Evolutionary conservation across 768 basidiomycete genomes (phyloP), one percentile per base, ranked within the genome.

Genomic region (Phylloporus arenicola): DNA sequence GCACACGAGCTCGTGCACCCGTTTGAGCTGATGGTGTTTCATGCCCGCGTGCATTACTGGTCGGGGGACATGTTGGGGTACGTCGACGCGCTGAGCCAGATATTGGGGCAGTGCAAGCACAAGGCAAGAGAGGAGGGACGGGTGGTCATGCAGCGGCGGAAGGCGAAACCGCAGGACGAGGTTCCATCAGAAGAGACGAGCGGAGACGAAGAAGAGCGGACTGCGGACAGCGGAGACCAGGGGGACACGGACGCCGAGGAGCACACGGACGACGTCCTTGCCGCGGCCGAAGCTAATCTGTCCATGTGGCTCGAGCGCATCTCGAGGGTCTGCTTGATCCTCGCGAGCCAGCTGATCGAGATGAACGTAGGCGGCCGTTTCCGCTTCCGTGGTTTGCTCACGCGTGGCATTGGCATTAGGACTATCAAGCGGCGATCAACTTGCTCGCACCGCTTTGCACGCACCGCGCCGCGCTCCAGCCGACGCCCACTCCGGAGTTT

Each of bases 291-390:
- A 42, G 61, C 65, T 29, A 69, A 67, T 29, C 64, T 74, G 17
- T 73, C 75, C 45, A 90, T 91, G 88, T 92, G 89, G 89, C 82
- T 82, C 52, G 89, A 92, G 65, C 80, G 89, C 49, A 82, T 83
- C 4, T 79, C 84, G 14, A 72, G 90, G 43, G 70, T 92, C n/a
- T 81, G 77, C 47, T 64, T 92, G 48, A 89, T 91, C 53, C 76
- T 90, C 42, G 88, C 88, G 2, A 86, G 85, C 31, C 88, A 92
- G 67, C 68, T 92, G 61, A 72, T 88, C 46, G 90, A 92, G 68
- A 88, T 90, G 83, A 88, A 88, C 75, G 88, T 86, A 41, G 19
- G 70, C 50, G 3, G n/a, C 10, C 33, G 17, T n/a, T 19, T 38
- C 16, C 29, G 11, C 24, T 34, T 27, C 29, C 6, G 8, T 38